These are phyloP conservation scores for Mrakia frigida DNA, from an alignment of 768 basidiomycete species.

Conservation along the genomic window DNA sequence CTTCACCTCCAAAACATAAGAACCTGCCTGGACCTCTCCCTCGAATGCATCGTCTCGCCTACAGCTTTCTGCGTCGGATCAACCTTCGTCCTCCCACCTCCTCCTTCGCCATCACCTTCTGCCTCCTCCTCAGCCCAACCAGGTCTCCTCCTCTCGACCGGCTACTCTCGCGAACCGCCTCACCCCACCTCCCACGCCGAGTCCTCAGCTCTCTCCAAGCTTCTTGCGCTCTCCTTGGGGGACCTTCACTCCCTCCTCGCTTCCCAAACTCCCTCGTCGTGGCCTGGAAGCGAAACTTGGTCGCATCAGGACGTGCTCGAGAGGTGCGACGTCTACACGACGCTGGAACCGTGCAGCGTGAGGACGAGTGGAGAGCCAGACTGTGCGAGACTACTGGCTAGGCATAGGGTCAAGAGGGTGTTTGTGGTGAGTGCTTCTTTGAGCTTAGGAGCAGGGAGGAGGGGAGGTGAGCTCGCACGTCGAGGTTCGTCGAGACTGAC, in stretches of 20 bases:
- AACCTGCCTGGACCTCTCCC: no score
- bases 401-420: constrained; percentile 44
- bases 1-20: no score
- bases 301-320: constrained; percentile 51
- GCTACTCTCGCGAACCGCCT: constrained; percentile 61
- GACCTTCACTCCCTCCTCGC: constrained; percentile 8
- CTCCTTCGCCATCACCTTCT: background rate
- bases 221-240: background rate
- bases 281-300: constrained; percentile 18
- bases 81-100: background rate
- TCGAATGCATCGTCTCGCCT: no score
- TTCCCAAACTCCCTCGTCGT: background rate
- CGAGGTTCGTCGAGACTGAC: background rate
- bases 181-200: constrained; percentile 43
- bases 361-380: constrained; percentile 47
- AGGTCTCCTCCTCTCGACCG: constrained; percentile 46
- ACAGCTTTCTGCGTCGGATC: no score
- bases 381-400: constrained; percentile 77
- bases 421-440: background rate
- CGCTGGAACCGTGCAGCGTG: constrained; percentile 64
- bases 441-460: background rate
- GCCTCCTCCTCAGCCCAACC: background rate
- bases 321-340: constrained; percentile 78
- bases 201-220: constrained; percentile 46
- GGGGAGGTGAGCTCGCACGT: background rate